These are phyloP conservation scores for Dioscorea alata DNA, from an alignment of 106 monocot genomes.

Conservation along the genomic window DNA sequence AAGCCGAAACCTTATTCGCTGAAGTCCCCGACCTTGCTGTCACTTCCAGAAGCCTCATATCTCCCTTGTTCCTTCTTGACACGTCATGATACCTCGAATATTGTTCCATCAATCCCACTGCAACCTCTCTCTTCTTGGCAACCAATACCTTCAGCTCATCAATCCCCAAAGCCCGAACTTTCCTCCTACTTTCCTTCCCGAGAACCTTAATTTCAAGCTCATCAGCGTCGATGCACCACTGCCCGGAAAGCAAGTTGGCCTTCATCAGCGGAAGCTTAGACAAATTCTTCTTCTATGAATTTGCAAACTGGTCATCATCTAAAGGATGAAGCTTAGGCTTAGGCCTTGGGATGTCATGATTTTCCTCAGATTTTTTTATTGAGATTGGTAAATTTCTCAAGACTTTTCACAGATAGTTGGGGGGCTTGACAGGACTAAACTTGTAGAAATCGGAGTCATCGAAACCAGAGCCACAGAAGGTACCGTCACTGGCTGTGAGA, in stretches of 20 bases:
- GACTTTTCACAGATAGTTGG: background rate
- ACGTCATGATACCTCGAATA: conserved; percentile 51
- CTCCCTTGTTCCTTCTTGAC: conserved; percentile 44
- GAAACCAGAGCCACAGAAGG: conserved; percentile 43
- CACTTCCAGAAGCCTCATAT: conserved; percentile 53
- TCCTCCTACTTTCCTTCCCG: conserved; percentile 10
- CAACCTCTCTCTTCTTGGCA: conserved; percentile 54
- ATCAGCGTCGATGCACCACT: conserved; percentile 62
- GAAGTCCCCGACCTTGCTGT: conserved; percentile 77
- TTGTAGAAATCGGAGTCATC: conserved; percentile 90
- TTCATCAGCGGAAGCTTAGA: conserved; percentile 49
- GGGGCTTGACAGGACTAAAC: conserved; percentile 35
- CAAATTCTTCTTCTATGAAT: background rate
- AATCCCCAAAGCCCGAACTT: conserved; percentile 17
- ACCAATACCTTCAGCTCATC: conserved; percentile 51
- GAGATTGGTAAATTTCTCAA: conserved; percentile 12
- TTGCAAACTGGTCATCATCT: conserved; percentile 27
- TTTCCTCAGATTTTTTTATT: too few relatives aligned
- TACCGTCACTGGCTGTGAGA: conserved; percentile 19
- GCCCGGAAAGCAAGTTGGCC: conserved; percentile 37
- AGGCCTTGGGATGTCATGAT: background rate
- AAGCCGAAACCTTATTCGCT: conserved; percentile 72
- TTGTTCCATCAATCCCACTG: conserved; percentile 60
- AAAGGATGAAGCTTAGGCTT: conserved; percentile 44
- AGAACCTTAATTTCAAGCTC: conserved; percentile 63